These are phyloP conservation scores for Parietaria judaica DNA, from an alignment of 306 rosid species.

Conservation along the genomic window DNA sequence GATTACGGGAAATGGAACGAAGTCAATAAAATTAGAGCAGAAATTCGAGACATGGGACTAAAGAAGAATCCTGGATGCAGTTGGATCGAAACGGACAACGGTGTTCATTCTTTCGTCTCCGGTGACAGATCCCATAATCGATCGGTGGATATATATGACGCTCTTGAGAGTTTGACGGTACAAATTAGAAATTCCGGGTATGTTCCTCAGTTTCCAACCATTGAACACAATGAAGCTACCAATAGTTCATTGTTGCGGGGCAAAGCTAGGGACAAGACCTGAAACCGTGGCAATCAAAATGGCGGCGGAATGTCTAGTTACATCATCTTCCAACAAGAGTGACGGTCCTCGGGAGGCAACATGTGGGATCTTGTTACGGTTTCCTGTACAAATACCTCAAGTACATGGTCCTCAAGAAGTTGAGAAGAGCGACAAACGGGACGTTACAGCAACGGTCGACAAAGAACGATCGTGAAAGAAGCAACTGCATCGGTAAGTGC, in stretches of 20 bases:
- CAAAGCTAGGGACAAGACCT: not conserved
- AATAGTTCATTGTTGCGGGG: not conserved
- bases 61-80: slow-evolving; percentile 33
- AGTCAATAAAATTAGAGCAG: slow-evolving; percentile 22
- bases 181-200: slow-evolving; percentile 16
- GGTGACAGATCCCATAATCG: slow-evolving; percentile 27
- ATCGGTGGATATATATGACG: slow-evolving; percentile 21
- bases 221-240: slow-evolving; percentile 8
- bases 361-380: too few species aligned
- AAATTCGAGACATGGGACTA: slow-evolving; percentile 28
- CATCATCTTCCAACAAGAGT: too few species aligned
- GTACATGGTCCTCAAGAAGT: too few species aligned
- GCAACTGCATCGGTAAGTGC: too few species aligned
- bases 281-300: not conserved
- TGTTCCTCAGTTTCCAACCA: slow-evolving; percentile 8
- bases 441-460: too few species aligned
- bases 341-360: too few species aligned
- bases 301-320: not conserved
- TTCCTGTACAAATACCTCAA: too few species aligned
- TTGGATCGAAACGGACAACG: slow-evolving; percentile 33
- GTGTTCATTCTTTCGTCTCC: slow-evolving; percentile 19
- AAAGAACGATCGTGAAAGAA: too few species aligned
- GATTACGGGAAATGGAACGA: slow-evolving; percentile 29
- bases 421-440: too few species aligned
- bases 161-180: slow-evolving; percentile 21